phyloP scores from a whole-genome alignment of 2,329 filamentous ascomycete genomes.

The Beauveria rudraprayagi region DNA sequence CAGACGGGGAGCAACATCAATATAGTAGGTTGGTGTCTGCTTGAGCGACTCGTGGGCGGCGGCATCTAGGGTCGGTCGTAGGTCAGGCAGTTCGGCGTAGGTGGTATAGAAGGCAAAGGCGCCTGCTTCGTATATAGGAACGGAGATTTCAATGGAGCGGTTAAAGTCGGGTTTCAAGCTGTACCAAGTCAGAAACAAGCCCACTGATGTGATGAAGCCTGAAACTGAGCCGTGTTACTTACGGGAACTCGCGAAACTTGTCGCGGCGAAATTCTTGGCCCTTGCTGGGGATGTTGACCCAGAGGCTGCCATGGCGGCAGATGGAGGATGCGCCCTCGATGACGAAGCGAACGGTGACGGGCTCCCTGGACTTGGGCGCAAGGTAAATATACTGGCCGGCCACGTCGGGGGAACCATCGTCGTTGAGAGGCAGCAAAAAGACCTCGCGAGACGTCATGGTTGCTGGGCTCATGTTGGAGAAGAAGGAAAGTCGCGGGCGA shows the following conservation, averaged over 20 bases:
- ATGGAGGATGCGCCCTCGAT: slow-evolving; percentile 95
- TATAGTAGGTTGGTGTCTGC: slow-evolving; percentile 74
- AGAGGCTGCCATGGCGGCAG: slow-evolving; percentile 86
- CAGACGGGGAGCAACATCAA: slow-evolving; percentile 82
- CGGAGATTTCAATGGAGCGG: slow-evolving; percentile 78
- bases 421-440: slow-evolving; percentile 83
- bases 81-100: slow-evolving; percentile 77
- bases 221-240: slow-evolving; percentile 26
- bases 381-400: slow-evolving; percentile 88
- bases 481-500: slow-evolving; percentile 15
- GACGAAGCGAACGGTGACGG: slow-evolving; percentile 75
- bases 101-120: slow-evolving; percentile 93
- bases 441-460: slow-evolving; percentile 63
- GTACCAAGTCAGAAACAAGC: slow-evolving; percentile 1
- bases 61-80: slow-evolving; percentile 22
- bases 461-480: slow-evolving; percentile 46
- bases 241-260: slow-evolving; percentile 85
- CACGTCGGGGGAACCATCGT: slow-evolving; percentile 86
- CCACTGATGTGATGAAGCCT: background rate
- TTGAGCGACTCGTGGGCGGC: slow-evolving; percentile 38
- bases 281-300: slow-evolving; percentile 86
- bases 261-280: slow-evolving; percentile 69
- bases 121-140: slow-evolving; percentile 74
- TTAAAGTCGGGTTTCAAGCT: slow-evolving; percentile 92
- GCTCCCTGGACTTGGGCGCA: slow-evolving; percentile 63